Base-by-base conservation (phyloP, 768 basidiomycete species). In the Tylopilus cervinicoccineus region DNA sequence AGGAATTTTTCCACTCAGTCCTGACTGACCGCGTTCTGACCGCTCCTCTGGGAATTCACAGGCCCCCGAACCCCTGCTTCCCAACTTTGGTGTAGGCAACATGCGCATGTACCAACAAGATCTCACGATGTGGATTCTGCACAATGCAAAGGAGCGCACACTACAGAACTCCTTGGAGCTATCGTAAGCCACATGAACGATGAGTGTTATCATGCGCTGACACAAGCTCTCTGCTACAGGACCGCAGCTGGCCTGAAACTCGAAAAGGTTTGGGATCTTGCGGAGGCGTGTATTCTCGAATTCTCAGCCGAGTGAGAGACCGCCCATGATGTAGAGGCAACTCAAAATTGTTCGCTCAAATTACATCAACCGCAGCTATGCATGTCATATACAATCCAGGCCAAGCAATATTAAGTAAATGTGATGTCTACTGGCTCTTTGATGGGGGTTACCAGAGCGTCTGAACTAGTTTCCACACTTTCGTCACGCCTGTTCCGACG, bases 401-500 rank as follows among this genome's bases (percentile, higher is more conserved):
- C n/a, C n/a, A n/a, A n/a, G n/a, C n/a, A n/a, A n/a, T n/a, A n/a
- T n/a, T n/a, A n/a, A n/a, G n/a, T 47, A 43, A 16, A 48, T 40
- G 9, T 27, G 19, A 44, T 11, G 7, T 14, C 23, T 26, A 24
- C 31, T 14, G 2, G 17, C 27, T 9, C 28, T 11, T 23, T 41
- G 36, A 38, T 39, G 10, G 3, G 19, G n/a, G 12, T 51, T 22
- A 55, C 63, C 63, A 62, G 47, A 56, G 39, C 4, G 64, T 62
- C 48, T 72, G 73, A 28, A 71, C 79, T 40, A 75, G 67, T 45
- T 78, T 77, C 87, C 86, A 90, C 45, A 88, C 75, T 69, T 90
- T 89, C 59, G 78, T 58, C 29, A 86, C 78, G 22, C 88, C 88
- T 13, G 83, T 88, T 53, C 86, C 80, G 56, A 87, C 80, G 60